Evolutionary conservation across 2,329 filamentous ascomycete genomes (phyloP).

Genomic region (Cladosporium cucumerinum): DNA sequence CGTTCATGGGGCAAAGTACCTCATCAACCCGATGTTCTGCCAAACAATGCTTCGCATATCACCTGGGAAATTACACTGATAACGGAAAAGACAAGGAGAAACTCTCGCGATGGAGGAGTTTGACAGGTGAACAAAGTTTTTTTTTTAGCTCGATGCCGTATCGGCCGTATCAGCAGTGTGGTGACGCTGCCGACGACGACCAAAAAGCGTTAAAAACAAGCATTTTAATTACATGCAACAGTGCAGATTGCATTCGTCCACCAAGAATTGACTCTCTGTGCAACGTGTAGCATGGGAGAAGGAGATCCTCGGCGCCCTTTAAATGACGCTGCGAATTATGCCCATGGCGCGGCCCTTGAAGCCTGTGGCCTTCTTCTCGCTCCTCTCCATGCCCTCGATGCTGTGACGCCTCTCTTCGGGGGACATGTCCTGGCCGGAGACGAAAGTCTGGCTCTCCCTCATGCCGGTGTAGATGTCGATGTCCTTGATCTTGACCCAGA

Average conservation of each 20-base stretch:
- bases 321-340: background rate
- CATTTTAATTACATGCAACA: background rate
- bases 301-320: background rate
- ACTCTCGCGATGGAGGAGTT: background rate
- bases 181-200: background rate
- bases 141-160: background rate
- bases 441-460: slow-evolving; percentile 26
- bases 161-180: background rate
- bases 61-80: background rate
- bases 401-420: slow-evolving; percentile 31
- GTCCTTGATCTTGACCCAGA: slow-evolving; percentile 32
- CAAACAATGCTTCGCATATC: background rate
- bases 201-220: background rate
- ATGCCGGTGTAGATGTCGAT: slow-evolving; percentile 40
- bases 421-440: slow-evolving; percentile 28
- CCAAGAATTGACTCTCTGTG: background rate
- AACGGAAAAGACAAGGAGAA: background rate
- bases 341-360: background rate
- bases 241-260: background rate
- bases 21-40: background rate
- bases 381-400: slow-evolving; percentile 19
- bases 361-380: background rate
- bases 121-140: background rate
- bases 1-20: background rate
- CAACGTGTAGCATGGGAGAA: background rate